These are phyloP conservation scores for Fomitopsis betulina DNA, from an alignment of 1,284 basidiomycete species.

Conservation along the genomic window DNA sequence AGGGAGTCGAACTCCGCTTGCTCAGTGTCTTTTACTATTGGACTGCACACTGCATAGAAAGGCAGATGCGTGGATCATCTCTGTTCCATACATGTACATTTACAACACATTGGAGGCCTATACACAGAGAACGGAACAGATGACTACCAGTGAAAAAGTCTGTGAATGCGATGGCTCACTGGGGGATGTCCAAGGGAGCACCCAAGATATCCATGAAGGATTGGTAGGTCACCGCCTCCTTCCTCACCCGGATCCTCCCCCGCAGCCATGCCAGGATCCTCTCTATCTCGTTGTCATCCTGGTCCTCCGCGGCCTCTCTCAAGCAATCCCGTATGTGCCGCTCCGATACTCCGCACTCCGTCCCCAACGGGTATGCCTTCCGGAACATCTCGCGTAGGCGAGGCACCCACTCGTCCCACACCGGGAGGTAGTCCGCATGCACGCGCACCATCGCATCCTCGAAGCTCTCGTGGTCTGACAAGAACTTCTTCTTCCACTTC, in stretches of 20 bases:
- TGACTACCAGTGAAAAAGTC: not conserved
- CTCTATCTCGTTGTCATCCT: not conserved
- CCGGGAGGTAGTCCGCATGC: not conserved
- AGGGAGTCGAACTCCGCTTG: too few relatives aligned
- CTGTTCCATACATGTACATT: too few relatives aligned
- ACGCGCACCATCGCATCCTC: not conserved
- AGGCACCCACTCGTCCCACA: not conserved
- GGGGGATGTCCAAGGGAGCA: not conserved
- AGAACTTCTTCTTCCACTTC: not conserved
- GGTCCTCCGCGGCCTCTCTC: not conserved
- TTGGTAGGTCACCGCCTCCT: not conserved
- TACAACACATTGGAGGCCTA: not conserved
- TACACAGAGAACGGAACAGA: not conserved
- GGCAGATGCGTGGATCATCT: too few relatives aligned
- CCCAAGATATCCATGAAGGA: not conserved
- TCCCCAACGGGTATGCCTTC: not conserved
- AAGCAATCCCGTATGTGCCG: not conserved
- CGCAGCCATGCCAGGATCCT: not conserved
- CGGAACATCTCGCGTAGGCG: not conserved
- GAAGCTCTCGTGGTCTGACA: not conserved
- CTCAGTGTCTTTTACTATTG: too few relatives aligned
- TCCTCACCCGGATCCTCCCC: not conserved
- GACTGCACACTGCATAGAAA: too few relatives aligned
- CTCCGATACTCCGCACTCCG: not conserved
- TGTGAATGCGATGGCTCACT: not conserved